Evolutionary conservation across 177 flowering plant species (phyloP), one percentile per base, ranked within the genome.

Genomic region (Telopea speciosissima): DNA sequence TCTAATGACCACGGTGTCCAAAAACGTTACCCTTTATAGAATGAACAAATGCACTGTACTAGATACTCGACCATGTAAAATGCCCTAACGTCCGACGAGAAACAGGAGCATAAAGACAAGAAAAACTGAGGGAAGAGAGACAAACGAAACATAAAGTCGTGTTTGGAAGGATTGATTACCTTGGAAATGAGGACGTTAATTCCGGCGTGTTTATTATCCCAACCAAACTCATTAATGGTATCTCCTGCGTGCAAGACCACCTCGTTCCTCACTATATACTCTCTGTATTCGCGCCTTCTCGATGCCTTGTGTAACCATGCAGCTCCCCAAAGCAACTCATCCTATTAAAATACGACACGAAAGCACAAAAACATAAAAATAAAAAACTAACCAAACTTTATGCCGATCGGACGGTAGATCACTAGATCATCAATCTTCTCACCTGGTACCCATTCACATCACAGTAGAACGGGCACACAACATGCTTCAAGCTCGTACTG

Each of bases 151-250:
- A 19, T 56, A n/a, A 7, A n/a, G 8, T 21, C 9, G 1, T 56
- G 23, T 56, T 56, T 56, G 23, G 22, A 19, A 19, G n/a, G 61
- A 19, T 52, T 52, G n/a, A 36, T 70, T 77, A 95, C 99, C 97
- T 95, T 92, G 86, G 99, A 89, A 83, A 95, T 84, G 82, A 95
- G 97, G 16, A 95, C 82, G 81, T 93, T 95, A 68, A 95, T 95
- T 22, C 99, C 99, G 65, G 98, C 99, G 70, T 93, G 98, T 81
- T 95, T 95, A 75, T 93, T 92, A 79, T 95, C 98, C 99, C 99
- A 95, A 65, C 98, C 98, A 62, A 95, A 95, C 77, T 95, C 99
- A 81, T 93, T 90, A 69, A 95, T 93, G 68, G 90, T 89, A 54
- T 93, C 97, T 1, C 93, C 96, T 24, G 97, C 99, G 19, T 89